Percentiles rank a stretch among this genome's conserved stretches.
phyloP scores from a whole-genome alignment of 495 filamentous ascomycete species.

The Viridothelium virens region DNA sequence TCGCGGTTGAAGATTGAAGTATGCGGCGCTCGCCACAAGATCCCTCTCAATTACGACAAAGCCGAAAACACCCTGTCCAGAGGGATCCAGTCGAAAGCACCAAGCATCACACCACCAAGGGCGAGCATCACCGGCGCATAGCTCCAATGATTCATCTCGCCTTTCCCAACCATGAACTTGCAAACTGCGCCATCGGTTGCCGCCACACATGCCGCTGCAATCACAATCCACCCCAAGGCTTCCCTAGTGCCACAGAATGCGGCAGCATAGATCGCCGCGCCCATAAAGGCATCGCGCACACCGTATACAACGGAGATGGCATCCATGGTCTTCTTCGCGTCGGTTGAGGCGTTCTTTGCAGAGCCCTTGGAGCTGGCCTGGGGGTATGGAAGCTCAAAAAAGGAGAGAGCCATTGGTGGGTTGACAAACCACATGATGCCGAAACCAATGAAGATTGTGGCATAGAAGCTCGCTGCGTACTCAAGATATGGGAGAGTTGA shows the following conservation, averaged over 20 bases:
- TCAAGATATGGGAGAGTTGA: too few species aligned
- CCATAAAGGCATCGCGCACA: conserved; percentile 48
- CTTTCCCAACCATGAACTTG: conserved; percentile 36
- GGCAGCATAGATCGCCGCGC: conserved; percentile 39
- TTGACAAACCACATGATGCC: conserved; percentile 44
- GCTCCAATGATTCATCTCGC: conserved; percentile 50
- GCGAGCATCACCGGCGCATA: conserved; percentile 33
- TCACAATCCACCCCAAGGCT: conserved; percentile 41
- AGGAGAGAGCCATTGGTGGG: conserved; percentile 39
- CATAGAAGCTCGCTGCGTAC: conserved; percentile 11
- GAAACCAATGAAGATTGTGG: conserved; percentile 41
- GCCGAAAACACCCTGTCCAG: too few species aligned
- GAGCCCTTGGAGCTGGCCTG: conserved; percentile 14
- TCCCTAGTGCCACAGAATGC: conserved; percentile 37
- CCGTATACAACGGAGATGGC: conserved; percentile 45
- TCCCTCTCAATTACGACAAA: too few species aligned
- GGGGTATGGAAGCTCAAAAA: conserved; percentile 42
- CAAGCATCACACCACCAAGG: neutral
- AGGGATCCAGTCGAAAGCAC: neutral
- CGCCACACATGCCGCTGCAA: conserved; percentile 40
- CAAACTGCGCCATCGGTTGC: conserved; percentile 41
- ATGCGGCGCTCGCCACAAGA: too few species aligned
- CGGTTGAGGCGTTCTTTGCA: neutral
- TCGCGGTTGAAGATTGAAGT: too few species aligned
- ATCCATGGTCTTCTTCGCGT: conserved; percentile 35